These are phyloP conservation scores for Starmerella powellii DNA, from an alignment of 805 yeast species.

Conservation along the genomic window DNA sequence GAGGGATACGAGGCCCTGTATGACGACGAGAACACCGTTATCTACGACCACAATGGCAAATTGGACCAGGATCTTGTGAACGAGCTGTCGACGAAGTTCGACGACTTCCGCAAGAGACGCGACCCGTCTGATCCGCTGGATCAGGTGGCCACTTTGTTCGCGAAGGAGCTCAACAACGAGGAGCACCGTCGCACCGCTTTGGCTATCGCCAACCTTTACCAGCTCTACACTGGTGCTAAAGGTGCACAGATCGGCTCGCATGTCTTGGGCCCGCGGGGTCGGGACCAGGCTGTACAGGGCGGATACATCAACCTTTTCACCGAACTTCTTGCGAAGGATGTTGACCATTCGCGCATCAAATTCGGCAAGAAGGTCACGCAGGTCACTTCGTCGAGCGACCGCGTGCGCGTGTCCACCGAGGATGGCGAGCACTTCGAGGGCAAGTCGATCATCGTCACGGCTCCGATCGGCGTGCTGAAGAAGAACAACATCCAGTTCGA, in stretches of 20 bases:
- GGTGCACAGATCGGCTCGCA: constrained; percentile 11
- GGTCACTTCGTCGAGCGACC: constrained; percentile 8
- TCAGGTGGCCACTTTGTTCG: constrained; percentile 13
- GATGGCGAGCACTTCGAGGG: constrained; percentile 19
- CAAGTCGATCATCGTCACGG: constrained; percentile 23
- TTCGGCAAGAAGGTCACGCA: constrained; percentile 16
- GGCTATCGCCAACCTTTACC: constrained; percentile 13
- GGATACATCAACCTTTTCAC: constrained; percentile 20
- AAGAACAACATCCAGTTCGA: constrained; percentile 16
- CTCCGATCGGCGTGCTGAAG: constrained; percentile 22
- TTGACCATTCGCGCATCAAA: constrained; percentile 16
- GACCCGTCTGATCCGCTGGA: constrained; percentile 13
- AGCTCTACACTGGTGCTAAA: constrained; percentile 12
- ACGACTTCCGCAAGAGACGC: constrained; percentile 13
- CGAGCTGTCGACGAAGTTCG: constrained; percentile 12
- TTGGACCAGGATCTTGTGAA: constrained; percentile 13
- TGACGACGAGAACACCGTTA: constrained; percentile 20
- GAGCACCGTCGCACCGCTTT: constrained; percentile 12
- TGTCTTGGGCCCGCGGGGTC: constrained; percentile 14
- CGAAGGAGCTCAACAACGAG: constrained; percentile 2
- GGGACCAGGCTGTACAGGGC: constrained; percentile 23
- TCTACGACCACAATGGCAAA: constrained; percentile 17
- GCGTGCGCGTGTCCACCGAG: constrained; percentile 18
- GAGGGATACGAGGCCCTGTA: constrained; percentile 13
- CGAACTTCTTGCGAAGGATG: constrained; percentile 12